Evolutionary conservation across 805 yeast species (phyloP), one percentile per base, ranked within the genome.

Genomic region (Debaryomyces prosopidis): DNA sequence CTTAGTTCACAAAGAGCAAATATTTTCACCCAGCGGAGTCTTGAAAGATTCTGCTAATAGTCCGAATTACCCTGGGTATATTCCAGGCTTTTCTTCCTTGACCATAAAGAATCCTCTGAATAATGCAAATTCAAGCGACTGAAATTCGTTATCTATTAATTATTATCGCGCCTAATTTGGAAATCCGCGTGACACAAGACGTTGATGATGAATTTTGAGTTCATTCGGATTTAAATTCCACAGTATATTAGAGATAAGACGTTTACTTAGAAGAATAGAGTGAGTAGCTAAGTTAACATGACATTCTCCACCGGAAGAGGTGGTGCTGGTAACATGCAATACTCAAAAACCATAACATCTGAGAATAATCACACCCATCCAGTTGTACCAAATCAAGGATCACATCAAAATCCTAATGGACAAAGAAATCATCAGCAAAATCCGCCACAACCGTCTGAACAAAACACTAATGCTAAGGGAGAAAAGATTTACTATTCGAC

Each of bases 401-500:
- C 33, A 10, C 43, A 12, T 16, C 26, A 23, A 23, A 23, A 23
- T 4, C 26, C 26, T 23, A 23, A 23, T 23, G 44, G 19, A 15
- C 47, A 35, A 27, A 27, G 9, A 32, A 43, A 45, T 40, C 15
- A 43, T 48, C 39, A 47, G 47, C 42, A 39, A n/a, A 41, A 26
- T 23, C 44, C 15, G 36, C 42, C n/a, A 30, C 40, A 27, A 27
- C 27, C 27, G 6, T 27, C 26, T 12, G n/a, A 42, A 11, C 30
- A 19, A 5, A 16, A 23, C 9, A 17, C 41, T 17, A 59, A 54
- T 33, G 51, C 62, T 19, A 68, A 66, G 2, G 53, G 60, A 12
- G 67, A 62, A 36, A 63, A 55, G 50, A 59, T 68, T 5, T 69
- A 67, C 46, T 77, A 76, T 52, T 75, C 88, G n/a, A 85, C 90